Percentiles rank a stretch among this genome's conserved stretches.
Conservation (phyloP, 2,329 filamentous ascomycete genomes). For the Fusarium sp. region DNA sequence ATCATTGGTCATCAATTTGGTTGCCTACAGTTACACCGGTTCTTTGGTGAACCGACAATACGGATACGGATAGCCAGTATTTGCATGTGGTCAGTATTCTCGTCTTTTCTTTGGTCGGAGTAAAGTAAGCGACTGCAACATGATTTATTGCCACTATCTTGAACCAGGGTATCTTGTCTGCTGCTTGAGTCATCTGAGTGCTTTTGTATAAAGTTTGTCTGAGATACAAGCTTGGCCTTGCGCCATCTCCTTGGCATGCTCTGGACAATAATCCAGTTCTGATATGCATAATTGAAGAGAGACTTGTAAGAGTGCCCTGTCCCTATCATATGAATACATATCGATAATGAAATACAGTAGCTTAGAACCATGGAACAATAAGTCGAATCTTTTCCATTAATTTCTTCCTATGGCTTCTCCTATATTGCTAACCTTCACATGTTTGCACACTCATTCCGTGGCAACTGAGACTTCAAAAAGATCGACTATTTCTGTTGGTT, state of each 20-base stretch:
- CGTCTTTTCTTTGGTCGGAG: neutral
- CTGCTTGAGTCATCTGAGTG: slow-evolving; percentile 19
- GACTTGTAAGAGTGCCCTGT: neutral
- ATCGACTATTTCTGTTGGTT: neutral
- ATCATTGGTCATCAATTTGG: slow-evolving; percentile 14
- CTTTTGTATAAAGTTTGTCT: neutral
- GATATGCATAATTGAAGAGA: neutral
- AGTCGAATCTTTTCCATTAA: too few relatives aligned
- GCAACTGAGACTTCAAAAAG: neutral
- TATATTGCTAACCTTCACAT: neutral
- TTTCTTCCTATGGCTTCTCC: neutral
- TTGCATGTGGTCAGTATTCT: slow-evolving; percentile 6
- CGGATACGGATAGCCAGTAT: slow-evolving; percentile 9
- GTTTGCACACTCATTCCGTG: neutral
- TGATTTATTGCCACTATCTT: slow-evolving; percentile 28
- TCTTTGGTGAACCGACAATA: slow-evolving; percentile 12
- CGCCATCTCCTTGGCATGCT: neutral
- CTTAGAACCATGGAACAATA: too few relatives aligned
- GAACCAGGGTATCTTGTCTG: slow-evolving; percentile 12
- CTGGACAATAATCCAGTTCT: neutral
- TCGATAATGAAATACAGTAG: neutral
- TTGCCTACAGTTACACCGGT: neutral
- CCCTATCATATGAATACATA: neutral
- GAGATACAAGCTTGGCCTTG: neutral
- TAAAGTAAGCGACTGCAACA: slow-evolving; percentile 21